These are phyloP conservation scores for Pyrenochaeta sp. DNA, from an alignment of 2,329 filamentous ascomycete genomes.

Conservation along the genomic window DNA sequence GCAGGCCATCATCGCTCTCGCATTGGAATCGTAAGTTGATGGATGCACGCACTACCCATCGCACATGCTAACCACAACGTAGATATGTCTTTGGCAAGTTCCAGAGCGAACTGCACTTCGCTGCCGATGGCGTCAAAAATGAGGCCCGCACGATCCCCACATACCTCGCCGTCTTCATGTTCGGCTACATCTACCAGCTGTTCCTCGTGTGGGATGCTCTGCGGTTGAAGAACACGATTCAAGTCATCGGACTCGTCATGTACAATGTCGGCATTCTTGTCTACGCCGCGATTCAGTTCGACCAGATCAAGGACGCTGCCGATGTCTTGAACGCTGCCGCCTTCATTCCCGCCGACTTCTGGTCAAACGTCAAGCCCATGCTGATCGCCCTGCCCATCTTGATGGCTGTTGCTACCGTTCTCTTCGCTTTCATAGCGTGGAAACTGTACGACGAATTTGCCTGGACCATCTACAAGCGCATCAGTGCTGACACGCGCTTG, in stretches of 20 bases:
- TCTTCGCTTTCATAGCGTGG: conserved; percentile 83
- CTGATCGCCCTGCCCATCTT: conserved; percentile 87
- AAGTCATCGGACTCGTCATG: conserved; percentile 92
- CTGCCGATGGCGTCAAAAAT: conserved; percentile 49
- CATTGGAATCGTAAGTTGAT: conserved; percentile 80
- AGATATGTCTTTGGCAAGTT: conserved; percentile 93
- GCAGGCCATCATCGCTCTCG: conserved; percentile 82
- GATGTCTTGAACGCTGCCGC: conserved; percentile 56
- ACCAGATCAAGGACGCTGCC: conserved; percentile 84
- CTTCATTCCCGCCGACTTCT: conserved; percentile 66
- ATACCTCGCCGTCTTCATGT: conserved; percentile 95
- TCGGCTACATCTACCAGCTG: conserved; percentile 93
- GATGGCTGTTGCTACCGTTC: conserved; percentile 76
- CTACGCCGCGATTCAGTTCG: conserved; percentile 91
- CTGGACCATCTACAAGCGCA: conserved; percentile 99
- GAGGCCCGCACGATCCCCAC: conserved; percentile 80
- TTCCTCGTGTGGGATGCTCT: conserved; percentile 92
- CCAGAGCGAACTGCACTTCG: conserved; percentile 66
- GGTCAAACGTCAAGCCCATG: conserved; percentile 74
- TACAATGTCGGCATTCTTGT: conserved; percentile 92
- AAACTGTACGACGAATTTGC: conserved; percentile 98
- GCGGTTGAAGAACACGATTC: conserved; percentile 96
- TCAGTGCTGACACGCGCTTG: conserved; percentile 95
- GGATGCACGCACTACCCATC: background rate
- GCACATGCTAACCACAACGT: conserved; percentile 15